Evolutionary conservation across 331 rosid species (phyloP).

Genomic region (Phaseolus coccineus): DNA sequence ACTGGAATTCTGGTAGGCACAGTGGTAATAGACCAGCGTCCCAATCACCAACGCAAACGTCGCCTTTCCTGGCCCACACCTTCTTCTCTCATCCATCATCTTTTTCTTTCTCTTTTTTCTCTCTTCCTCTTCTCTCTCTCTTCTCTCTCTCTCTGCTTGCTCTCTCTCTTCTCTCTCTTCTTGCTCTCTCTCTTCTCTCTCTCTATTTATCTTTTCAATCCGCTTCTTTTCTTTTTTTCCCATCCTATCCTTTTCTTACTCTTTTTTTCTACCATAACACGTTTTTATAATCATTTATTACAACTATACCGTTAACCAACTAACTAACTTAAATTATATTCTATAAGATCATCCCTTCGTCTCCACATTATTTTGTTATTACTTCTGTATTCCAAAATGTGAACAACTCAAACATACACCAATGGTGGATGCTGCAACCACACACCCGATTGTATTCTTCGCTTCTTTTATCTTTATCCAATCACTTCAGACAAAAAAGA

Average conservation of each 20-base stretch:
- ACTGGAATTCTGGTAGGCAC: slow-evolving; percentile 75
- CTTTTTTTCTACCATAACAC: background rate
- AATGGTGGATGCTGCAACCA: background rate
- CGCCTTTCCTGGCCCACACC: slow-evolving; percentile 52
- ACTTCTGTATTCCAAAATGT: no score
- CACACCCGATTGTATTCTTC: background rate
- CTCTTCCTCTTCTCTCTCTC: no score
- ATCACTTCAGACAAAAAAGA: background rate
- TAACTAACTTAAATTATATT: no score
- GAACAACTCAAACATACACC: no score
- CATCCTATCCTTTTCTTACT: background rate
- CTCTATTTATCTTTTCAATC: no score
- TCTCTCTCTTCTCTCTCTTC: slow-evolving; percentile 17
- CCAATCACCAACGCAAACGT: slow-evolving; percentile 67
- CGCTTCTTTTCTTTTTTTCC: background rate
- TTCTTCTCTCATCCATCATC: slow-evolving; percentile 27
- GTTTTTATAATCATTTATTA: no score
- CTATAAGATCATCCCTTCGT: no score
- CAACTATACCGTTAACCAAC: no score
- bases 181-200: no score
- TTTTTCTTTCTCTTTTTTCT: no score
- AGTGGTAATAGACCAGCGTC: slow-evolving; percentile 80
- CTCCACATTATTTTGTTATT: no score
- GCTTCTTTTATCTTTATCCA: background rate
- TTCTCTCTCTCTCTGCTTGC: no score